phyloP scores from a whole-genome alignment of 352 stramenopile genomes.

The Globisporangium canariense region DNA sequence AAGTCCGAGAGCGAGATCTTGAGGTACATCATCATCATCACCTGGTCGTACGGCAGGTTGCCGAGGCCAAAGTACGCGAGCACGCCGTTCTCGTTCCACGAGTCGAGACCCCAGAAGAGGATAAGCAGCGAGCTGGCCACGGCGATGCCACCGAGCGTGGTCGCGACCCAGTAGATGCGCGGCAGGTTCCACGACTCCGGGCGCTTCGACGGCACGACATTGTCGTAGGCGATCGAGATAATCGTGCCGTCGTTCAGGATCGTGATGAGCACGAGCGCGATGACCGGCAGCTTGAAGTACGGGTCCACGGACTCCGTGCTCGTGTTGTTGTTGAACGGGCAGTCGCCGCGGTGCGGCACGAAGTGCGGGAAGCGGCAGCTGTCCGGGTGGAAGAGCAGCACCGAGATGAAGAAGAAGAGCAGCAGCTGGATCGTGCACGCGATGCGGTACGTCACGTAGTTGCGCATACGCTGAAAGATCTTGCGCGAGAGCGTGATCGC shows the following conservation, averaged over 20 bases:
- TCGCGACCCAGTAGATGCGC: conserved; percentile 56
- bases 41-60: conserved; percentile 84
- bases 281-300: conserved; percentile 92
- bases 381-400: conserved; percentile 86
- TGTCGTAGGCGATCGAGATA: conserved; percentile 90
- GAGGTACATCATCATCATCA: conserved; percentile 93
- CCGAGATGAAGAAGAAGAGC: conserved; percentile 92
- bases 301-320: conserved; percentile 45
- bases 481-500: conserved; percentile 88
- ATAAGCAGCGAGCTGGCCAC: conserved; percentile 83
- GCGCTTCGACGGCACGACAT: conserved; percentile 63
- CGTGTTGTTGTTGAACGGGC: conserved; percentile 41
- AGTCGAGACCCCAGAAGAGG: conserved; percentile 81
- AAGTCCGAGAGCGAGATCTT: conserved; percentile 94
- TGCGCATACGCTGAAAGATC: conserved; percentile 94
- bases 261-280: conserved; percentile 93
- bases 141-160: conserved; percentile 67
- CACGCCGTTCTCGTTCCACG: conserved; percentile 69
- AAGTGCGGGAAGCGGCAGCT: conserved; percentile 76
- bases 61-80: conserved; percentile 56
- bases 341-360: conserved; percentile 42
- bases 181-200: conserved; percentile 74
- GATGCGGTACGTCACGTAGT: conserved; percentile 94
- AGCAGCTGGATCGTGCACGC: conserved; percentile 90
- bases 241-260: conserved; percentile 95